A percentile compares a stretch with the other conserved stretches of the same genome.
Evolutionary conservation across 441 rosid species (phyloP).

Genomic region (Raphanus hybrid): DNA sequence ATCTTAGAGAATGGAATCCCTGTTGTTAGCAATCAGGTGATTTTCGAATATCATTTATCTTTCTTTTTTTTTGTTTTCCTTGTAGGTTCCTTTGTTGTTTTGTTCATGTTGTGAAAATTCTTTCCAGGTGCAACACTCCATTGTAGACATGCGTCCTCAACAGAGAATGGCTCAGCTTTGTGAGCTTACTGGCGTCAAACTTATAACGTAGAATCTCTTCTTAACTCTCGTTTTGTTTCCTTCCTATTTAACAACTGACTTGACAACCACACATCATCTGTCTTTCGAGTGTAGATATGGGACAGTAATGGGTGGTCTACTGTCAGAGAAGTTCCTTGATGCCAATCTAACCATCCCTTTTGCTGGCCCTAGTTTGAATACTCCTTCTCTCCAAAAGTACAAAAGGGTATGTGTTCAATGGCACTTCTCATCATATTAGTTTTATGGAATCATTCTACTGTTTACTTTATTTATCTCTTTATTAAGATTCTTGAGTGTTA

Average conservation of each 20-base stretch:
- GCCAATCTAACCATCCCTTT: slow-evolving; percentile 86
- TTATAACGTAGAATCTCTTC: slow-evolving; percentile 72
- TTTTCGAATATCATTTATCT: neutral
- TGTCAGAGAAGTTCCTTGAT: slow-evolving; percentile 93
- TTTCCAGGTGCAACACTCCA: slow-evolving; percentile 89
- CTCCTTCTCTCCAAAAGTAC: slow-evolving; percentile 93
- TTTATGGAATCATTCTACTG: neutral
- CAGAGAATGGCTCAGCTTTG: slow-evolving; percentile 96
- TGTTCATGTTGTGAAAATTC: slow-evolving; percentile 14
- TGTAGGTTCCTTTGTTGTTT: neutral
- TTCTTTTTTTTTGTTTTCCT: neutral
- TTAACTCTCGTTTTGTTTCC: slow-evolving; percentile 31
- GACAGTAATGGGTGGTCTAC: slow-evolving; percentile 92
- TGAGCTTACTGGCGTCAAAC: slow-evolving; percentile 85
- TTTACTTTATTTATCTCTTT: no score
- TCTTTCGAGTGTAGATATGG: slow-evolving; percentile 68
- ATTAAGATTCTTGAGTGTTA: neutral
- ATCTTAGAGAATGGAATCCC: slow-evolving; percentile 91
- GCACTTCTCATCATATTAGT: neutral
- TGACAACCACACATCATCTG: slow-evolving; percentile 28
- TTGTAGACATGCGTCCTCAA: slow-evolving; percentile 96
- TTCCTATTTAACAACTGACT: neutral
- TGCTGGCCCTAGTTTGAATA: slow-evolving; percentile 79
- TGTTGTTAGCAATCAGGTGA: slow-evolving; percentile 94
- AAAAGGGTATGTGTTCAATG: slow-evolving; percentile 59